Conservation (phyloP, 768 basidiomycete species). For the Boletus coccyginus region DNA sequence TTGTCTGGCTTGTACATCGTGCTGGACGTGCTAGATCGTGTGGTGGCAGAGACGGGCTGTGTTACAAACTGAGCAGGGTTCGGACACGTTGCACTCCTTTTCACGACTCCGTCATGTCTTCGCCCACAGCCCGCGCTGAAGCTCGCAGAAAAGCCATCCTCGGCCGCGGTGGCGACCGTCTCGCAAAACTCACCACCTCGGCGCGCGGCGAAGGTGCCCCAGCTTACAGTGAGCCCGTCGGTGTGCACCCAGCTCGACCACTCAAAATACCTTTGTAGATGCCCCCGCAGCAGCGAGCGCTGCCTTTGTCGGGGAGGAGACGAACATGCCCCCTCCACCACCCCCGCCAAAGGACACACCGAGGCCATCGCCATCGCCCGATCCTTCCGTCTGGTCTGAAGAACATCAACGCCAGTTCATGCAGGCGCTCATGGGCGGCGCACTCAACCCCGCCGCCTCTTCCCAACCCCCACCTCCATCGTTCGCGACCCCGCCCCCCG, state of each 20-base stretch:
- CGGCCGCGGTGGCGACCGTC: slow-evolving; percentile 64
- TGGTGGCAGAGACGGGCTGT: too few species aligned
- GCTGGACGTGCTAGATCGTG: too few species aligned
- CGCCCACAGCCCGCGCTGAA: slow-evolving; percentile 69
- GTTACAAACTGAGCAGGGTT: too few species aligned
- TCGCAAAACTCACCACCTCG: slow-evolving; percentile 76
- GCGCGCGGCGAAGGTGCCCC: slow-evolving; percentile 68
- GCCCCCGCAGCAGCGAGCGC: slow-evolving; percentile 14
- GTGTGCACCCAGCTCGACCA: background rate
- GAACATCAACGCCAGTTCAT: slow-evolving; percentile 70
- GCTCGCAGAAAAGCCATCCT: slow-evolving; percentile 78
- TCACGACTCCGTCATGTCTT: slow-evolving; percentile 28
- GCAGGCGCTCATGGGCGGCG: slow-evolving; percentile 53
- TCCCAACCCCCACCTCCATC: slow-evolving; percentile 1
- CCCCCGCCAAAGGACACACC: slow-evolving; percentile 22
- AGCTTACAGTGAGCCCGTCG: slow-evolving; percentile 41
- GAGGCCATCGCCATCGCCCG: slow-evolving; percentile 33
- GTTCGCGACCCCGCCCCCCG: slow-evolving; percentile 5
- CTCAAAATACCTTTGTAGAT: slow-evolving; percentile 4
- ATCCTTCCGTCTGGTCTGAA: slow-evolving; percentile 61
- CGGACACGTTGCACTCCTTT: background rate
- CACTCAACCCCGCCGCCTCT: slow-evolving; percentile 31
- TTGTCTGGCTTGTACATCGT: slow-evolving; percentile 68
- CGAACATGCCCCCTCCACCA: slow-evolving; percentile 27
- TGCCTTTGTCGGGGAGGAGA: slow-evolving; percentile 39